Conservation (phyloP, 2,329 filamentous ascomycete species). For the Fusarium sp. region DNA sequence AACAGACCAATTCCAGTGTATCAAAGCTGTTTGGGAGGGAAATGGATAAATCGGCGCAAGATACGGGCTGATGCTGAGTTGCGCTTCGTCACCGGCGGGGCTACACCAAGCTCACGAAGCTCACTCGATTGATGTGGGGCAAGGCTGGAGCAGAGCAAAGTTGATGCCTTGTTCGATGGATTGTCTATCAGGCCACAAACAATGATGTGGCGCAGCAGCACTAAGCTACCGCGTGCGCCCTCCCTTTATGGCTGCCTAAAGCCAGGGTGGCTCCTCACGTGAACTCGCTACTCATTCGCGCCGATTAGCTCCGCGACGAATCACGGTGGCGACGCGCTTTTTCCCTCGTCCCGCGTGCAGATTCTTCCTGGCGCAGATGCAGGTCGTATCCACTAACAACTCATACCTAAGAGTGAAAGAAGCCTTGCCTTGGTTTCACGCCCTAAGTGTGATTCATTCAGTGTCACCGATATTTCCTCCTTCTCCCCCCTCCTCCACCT, state of each 20-base stretch:
- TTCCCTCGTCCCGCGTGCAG: slow-evolving; percentile 26
- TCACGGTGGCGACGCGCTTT: slow-evolving; percentile 38
- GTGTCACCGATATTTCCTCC: slow-evolving; percentile 32
- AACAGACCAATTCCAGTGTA: slow-evolving; percentile 33
- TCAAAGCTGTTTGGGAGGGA: slow-evolving; percentile 25
- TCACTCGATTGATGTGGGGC: slow-evolving; percentile 46
- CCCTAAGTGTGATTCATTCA: slow-evolving; percentile 26
- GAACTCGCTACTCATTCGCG: slow-evolving; percentile 50
- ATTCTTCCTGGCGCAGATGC: slow-evolving; percentile 14
- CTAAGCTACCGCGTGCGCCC: slow-evolving; percentile 16
- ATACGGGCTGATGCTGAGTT: slow-evolving; percentile 34
- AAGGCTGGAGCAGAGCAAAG: slow-evolving; percentile 13
- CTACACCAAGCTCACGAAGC: slow-evolving; percentile 45
- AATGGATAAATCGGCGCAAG: slow-evolving; percentile 34
- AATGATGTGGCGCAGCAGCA: slow-evolving; percentile 34
- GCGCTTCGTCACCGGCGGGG: slow-evolving; percentile 46
- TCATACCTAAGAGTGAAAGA: slow-evolving; percentile 14
- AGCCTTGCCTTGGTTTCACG: slow-evolving; percentile 23
- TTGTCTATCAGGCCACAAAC: slow-evolving; percentile 25
- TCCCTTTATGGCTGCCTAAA: slow-evolving; percentile 46
- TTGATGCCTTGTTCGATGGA: slow-evolving; percentile 35
- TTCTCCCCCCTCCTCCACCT: not conserved
- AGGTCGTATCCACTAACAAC: slow-evolving; percentile 23
- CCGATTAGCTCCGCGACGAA: slow-evolving; percentile 32
- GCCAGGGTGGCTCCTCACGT: slow-evolving; percentile 44